Evolutionary conservation across 2,329 filamentous ascomycete genomes (phyloP).

Genomic region (Colletotrichum musicola): DNA sequence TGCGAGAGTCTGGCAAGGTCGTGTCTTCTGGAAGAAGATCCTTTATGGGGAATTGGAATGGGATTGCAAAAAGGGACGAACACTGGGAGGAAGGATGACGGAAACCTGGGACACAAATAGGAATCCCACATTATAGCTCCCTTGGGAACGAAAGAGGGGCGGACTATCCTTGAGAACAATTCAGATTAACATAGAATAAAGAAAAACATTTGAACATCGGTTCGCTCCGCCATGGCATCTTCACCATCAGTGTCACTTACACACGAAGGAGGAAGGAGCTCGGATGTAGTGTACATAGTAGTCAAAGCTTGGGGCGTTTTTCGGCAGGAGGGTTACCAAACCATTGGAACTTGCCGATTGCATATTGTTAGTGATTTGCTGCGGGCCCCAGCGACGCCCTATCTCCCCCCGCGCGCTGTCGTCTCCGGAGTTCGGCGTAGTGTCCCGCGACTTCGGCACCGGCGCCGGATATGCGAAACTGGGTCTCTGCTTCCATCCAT

Average conservation of each 20-base stretch:
- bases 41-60: neutral
- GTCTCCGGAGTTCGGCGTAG: constrained; percentile 27
- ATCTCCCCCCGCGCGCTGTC: neutral
- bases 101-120: neutral
- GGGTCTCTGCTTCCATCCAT: neutral
- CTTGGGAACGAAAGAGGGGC: neutral
- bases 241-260: no score
- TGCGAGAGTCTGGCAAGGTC: neutral
- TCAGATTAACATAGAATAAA: constrained; percentile 9
- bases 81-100: neutral
- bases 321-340: no score
- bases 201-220: neutral
- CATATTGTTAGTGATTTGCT: neutral
- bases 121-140: no score
- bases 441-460: constrained; percentile 29
- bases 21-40: neutral
- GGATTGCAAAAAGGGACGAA: constrained; percentile 6
- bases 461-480: constrained; percentile 26
- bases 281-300: no score
- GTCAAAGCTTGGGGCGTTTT: no score
- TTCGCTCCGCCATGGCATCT: no score
- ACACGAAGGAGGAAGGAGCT: no score
- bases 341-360: no score
- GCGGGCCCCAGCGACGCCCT: neutral
- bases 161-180: constrained; percentile 18